Conservation (phyloP, 2,329 filamentous ascomycete genomes). For the Nemania serpens region DNA sequence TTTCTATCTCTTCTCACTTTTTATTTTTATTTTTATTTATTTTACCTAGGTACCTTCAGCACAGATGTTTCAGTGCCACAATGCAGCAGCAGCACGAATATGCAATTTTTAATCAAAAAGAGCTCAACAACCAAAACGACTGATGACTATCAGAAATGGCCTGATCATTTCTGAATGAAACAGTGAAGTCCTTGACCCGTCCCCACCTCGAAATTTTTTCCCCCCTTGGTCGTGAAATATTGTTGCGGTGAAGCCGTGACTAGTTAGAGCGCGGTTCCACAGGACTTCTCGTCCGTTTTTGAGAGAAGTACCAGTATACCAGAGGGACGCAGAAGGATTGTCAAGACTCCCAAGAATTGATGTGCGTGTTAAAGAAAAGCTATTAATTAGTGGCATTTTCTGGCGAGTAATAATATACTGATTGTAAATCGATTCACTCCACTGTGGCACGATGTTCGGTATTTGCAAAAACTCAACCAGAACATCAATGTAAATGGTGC, state of each 20-base stretch:
- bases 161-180: conserved; percentile 3
- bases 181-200: background rate
- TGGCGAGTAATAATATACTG: background rate
- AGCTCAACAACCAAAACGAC: background rate
- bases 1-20: background rate
- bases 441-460: background rate
- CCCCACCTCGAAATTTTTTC: conserved; percentile 16
- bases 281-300: background rate
- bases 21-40: conserved; percentile 4
- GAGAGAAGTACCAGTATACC: too few species aligned
- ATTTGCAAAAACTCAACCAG: conserved; percentile 18
- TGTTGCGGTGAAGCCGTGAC: conserved; percentile 29
- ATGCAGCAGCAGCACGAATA: conserved; percentile 4
- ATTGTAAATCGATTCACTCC: background rate
- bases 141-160: conserved; percentile 16
- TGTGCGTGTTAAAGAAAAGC: background rate
- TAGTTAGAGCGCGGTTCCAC: conserved; percentile 25
- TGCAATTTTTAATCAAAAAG: background rate
- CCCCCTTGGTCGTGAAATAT: conserved; percentile 6
- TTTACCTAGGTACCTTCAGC: background rate
- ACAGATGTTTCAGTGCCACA: background rate
- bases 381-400: conserved; percentile 6
- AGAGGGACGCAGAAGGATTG: too few species aligned
- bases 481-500: conserved; percentile 1
- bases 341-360: background rate